These are phyloP conservation scores for Vigna nakashimae DNA, from an alignment of 306 rosid species.

Conservation along the genomic window DNA sequence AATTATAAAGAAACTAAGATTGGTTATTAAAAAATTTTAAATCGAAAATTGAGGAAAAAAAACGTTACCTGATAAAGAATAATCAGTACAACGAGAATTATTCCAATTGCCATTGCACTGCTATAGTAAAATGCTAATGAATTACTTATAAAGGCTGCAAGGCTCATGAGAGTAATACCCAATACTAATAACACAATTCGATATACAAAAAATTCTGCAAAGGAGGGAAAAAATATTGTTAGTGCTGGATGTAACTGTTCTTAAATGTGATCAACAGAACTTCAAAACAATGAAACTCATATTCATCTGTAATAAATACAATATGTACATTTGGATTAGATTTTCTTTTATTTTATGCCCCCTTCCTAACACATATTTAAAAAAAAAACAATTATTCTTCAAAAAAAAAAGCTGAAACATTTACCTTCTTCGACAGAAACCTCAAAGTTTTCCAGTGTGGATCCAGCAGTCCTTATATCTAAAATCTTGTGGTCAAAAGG, in stretches of 20 bases:
- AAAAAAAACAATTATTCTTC: not conserved
- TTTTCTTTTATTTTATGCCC: not conserved
- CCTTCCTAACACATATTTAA: not conserved
- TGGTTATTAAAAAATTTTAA: constrained; percentile 5
- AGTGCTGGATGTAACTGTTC: constrained; percentile 19
- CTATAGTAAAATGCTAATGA: constrained; percentile 81
- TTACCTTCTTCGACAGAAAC: constrained; percentile 85
- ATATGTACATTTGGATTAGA: not conserved
- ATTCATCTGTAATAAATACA: constrained; percentile 17
- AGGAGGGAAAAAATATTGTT: constrained; percentile 24
- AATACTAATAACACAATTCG: constrained; percentile 63
- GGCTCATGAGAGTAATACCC: constrained; percentile 75
- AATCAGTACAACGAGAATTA: constrained; percentile 77
- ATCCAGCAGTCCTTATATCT: constrained; percentile 71
- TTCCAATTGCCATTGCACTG: constrained; percentile 84
- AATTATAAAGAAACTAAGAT: constrained; percentile 19
- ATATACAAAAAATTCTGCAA: constrained; percentile 73
- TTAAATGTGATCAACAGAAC: constrained; percentile 8
- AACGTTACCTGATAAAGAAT: constrained; percentile 88
- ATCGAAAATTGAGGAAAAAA: constrained; percentile 27
- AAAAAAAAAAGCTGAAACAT: not conserved
- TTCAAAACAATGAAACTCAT: constrained; percentile 34
- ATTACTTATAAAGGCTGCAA: constrained; percentile 72
- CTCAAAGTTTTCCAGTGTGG: constrained; percentile 69
- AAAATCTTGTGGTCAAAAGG: constrained; percentile 79